Evolutionary conservation across 176 grass and related monocot genomes (phyloP).

Genomic region (Puccinellia tenuiflora): DNA sequence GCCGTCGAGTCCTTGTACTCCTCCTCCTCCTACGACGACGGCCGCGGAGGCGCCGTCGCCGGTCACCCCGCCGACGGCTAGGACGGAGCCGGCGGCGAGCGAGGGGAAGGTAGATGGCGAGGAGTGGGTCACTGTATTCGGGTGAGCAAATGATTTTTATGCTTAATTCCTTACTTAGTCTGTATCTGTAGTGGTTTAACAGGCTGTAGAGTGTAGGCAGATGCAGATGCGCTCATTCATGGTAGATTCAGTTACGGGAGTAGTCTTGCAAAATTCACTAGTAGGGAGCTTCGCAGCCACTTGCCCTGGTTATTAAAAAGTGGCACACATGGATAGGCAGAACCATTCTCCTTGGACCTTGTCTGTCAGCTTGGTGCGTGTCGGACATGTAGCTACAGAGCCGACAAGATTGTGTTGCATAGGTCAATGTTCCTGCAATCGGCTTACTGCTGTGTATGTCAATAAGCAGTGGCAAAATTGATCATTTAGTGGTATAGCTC

Average conservation of each 20-base stretch:
- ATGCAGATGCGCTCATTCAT: neutral
- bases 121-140: conserved; percentile 92
- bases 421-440: neutral
- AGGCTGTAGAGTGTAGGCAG: neutral
- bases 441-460: neutral
- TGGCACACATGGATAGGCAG: neutral
- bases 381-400: neutral
- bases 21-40: neutral
- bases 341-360: neutral
- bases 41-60: conserved; percentile 43
- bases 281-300: neutral
- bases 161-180: neutral
- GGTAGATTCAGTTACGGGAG: conserved; percentile 9
- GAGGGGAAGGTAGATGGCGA: conserved; percentile 45
- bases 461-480: neutral
- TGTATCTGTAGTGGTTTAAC: neutral
- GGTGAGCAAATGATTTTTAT: conserved; percentile 44
- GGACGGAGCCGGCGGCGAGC: conserved; percentile 23
- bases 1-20: conserved; percentile 29
- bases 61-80: conserved; percentile 32
- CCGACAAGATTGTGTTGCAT: neutral
- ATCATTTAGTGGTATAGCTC: neutral
- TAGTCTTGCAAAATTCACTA: neutral
- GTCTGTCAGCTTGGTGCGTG: neutral
- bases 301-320: neutral